phyloP scores from a whole-genome alignment of 768 basidiomycete genomes.

The Trametes meyenii region DNA sequence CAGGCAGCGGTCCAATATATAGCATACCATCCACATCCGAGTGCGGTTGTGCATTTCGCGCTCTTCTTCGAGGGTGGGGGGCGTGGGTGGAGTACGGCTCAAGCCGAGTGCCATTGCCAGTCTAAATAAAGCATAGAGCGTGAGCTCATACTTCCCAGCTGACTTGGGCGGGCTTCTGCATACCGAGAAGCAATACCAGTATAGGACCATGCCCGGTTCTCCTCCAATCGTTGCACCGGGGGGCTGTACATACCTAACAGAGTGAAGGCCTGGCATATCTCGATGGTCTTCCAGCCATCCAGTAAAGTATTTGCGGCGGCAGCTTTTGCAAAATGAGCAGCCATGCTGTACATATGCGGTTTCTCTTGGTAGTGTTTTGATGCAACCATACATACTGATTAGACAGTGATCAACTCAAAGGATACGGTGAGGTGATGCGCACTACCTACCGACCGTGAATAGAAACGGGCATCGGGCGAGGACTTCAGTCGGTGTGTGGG shows the following conservation, averaged over 20 bases:
- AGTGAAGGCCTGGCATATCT: conserved; percentile 78
- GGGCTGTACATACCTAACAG: conserved; percentile 65
- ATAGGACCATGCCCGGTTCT: conserved; percentile 73
- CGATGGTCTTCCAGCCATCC: conserved; percentile 67
- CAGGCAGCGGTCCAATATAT: conserved; percentile 72
- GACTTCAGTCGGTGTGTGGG: conserved; percentile 56
- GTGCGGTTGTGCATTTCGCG: conserved; percentile 71
- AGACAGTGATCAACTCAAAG: neutral
- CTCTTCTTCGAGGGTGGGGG: conserved; percentile 50
- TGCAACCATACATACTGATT: conserved; percentile 66
- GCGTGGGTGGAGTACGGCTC: conserved; percentile 50
- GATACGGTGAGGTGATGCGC: conserved; percentile 30
- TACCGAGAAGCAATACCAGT: conserved; percentile 73
- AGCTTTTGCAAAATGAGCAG: conserved; percentile 64
- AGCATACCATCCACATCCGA: conserved; percentile 77
- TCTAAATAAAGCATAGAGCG: conserved; percentile 41
- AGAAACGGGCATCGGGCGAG: conserved; percentile 60
- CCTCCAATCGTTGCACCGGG: conserved; percentile 65
- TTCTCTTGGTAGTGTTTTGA: conserved; percentile 63
- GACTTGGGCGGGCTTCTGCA: conserved; percentile 1
- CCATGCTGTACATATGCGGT: conserved; percentile 57
- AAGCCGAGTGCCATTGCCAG: conserved; percentile 75
- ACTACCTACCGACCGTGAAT: conserved; percentile 54
- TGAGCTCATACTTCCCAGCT: neutral
- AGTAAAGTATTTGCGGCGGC: conserved; percentile 61